phyloP scores from a whole-genome alignment of 805 yeast genomes.

The Priceomyces haplophilus region DNA sequence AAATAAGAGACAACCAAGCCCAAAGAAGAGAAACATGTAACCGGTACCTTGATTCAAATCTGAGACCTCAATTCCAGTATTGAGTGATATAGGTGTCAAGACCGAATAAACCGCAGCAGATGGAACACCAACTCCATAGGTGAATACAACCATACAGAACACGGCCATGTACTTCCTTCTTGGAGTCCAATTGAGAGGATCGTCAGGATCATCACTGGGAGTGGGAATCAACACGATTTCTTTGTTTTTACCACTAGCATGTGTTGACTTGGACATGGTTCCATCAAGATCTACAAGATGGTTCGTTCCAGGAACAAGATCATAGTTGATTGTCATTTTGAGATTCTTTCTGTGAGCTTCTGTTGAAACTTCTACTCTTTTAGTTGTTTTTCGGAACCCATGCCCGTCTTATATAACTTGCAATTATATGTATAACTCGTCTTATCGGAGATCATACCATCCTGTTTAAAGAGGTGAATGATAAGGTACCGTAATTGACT shows the following conservation, averaged over 20 bases:
- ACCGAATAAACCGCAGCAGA: constrained; percentile 15
- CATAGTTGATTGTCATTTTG: constrained; percentile 3
- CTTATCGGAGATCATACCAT: too few species aligned
- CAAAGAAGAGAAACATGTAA: constrained; percentile 5
- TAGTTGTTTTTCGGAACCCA: too few species aligned
- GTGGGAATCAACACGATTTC: constrained; percentile 38
- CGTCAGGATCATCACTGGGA: constrained; percentile 67
- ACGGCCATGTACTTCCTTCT: constrained; percentile 44
- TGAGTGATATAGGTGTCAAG: constrained; percentile 13
- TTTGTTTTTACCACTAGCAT: constrained; percentile 8
- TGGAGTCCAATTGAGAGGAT: constrained; percentile 63
- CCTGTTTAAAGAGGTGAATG: too few species aligned
- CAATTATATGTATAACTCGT: too few species aligned
- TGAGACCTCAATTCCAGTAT: constrained; percentile 11
- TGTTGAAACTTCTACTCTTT: too few species aligned
- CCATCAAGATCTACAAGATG: constrained; percentile 7
- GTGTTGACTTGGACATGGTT: constrained; percentile 1
- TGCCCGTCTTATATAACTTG: too few species aligned
- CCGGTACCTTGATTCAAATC: constrained; percentile 6
- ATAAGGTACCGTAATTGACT: too few species aligned
- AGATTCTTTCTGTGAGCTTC: too few species aligned
- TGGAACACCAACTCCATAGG: constrained; percentile 15
- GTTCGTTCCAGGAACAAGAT: constrained; percentile 6
- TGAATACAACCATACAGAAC: constrained; percentile 11
- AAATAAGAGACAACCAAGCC: constrained; percentile 43